These are phyloP conservation scores for Orychophragmus violaceus DNA, from an alignment of 345 rosid species.

Conservation along the genomic window DNA sequence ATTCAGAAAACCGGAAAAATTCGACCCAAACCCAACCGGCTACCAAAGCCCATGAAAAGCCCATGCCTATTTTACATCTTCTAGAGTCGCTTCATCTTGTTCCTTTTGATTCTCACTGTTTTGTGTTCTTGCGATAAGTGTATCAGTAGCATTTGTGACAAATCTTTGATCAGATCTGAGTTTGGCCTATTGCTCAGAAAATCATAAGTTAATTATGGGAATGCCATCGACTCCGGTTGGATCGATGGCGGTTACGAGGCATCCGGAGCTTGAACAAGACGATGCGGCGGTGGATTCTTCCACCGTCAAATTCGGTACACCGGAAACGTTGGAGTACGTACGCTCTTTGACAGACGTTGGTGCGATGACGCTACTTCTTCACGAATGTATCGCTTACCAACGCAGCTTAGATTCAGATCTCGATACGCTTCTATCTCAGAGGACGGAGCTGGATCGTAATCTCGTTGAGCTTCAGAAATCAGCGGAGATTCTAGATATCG, in stretches of 20 bases:
- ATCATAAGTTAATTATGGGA: too few species aligned
- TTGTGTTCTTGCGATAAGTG: too few species aligned
- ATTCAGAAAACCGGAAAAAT: too few species aligned
- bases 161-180: too few species aligned
- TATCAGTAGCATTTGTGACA: too few species aligned
- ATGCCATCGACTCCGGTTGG: too few species aligned
- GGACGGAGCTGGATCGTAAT: constrained; percentile 71
- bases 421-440: constrained; percentile 64
- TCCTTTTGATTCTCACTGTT: too few species aligned
- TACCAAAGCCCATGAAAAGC: too few species aligned
- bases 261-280: constrained; percentile 45
- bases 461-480: constrained; percentile 63
- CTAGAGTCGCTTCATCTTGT: too few species aligned
- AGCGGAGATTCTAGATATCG: constrained; percentile 71
- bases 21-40: too few species aligned
- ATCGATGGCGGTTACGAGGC: constrained; percentile 6
- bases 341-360: constrained; percentile 83
- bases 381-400: constrained; percentile 89
- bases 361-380: constrained; percentile 92
- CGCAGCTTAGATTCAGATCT: constrained; percentile 80
- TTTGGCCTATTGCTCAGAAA: too few species aligned
- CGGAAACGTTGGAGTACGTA: constrained; percentile 47
- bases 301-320: constrained; percentile 54
- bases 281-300: constrained; percentile 21
- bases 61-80: too few species aligned